These are phyloP conservation scores for Nannochloropsis gaditana DNA, from an alignment of 108 stramenopile genomes.

Conservation along the genomic window DNA sequence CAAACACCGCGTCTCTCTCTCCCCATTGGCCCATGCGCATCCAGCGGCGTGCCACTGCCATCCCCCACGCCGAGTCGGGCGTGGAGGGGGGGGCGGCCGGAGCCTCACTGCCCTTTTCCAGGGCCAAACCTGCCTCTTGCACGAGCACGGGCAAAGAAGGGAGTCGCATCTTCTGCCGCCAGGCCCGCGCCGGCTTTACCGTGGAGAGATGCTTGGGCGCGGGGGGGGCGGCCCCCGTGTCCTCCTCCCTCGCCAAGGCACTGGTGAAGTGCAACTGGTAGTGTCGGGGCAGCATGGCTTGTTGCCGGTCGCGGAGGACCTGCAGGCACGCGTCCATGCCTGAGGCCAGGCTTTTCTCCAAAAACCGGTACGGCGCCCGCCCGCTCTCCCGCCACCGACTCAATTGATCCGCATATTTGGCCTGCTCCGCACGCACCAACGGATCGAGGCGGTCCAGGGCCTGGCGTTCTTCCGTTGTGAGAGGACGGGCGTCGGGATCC, in stretches of 20 bases:
- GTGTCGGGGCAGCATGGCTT: neutral
- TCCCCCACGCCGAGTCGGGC: neutral
- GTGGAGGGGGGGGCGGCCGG: neutral
- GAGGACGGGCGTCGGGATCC: constrained; percentile 9
- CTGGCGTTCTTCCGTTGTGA: neutral
- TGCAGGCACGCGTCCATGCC: neutral
- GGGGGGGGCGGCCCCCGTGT: neutral
- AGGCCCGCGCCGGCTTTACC: neutral
- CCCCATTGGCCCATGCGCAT: neutral
- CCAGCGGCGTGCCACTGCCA: neutral
- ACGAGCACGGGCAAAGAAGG: neutral
- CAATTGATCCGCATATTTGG: neutral
- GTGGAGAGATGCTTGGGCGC: neutral
- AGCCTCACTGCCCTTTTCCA: neutral
- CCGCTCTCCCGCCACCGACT: neutral
- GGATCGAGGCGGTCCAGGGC: neutral
- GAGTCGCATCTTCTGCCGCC: neutral
- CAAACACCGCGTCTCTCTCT: neutral
- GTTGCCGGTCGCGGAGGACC: neutral
- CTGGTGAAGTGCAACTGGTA: constrained; percentile 12
- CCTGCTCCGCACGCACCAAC: neutral
- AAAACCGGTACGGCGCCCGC: neutral
- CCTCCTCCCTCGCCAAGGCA: neutral
- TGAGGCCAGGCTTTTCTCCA: neutral
- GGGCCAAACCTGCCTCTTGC: neutral